A percentile compares a stretch with the other conserved stretches of the same genome.
Evolutionary conservation across 305 asterid genomes (phyloP).

Genomic region (Ajuga reptans): DNA sequence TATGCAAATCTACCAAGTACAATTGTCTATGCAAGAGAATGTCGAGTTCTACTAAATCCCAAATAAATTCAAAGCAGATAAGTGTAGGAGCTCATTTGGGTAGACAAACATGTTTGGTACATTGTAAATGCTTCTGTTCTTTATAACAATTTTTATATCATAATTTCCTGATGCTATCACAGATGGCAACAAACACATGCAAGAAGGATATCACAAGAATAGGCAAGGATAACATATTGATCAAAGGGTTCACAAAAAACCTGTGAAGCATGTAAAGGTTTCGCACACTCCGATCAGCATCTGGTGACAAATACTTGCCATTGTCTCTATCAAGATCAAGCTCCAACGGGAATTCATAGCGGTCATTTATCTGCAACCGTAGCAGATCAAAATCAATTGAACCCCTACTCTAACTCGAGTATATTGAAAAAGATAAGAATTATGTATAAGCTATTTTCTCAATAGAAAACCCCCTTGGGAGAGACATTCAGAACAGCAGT

Average conservation of each 20-base stretch:
- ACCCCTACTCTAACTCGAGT: constrained; percentile 3
- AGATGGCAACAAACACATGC: not conserved
- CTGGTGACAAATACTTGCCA: constrained; percentile 93
- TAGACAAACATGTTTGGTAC: too few relatives aligned
- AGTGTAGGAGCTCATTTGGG: too few relatives aligned
- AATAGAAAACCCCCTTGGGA: not conserved
- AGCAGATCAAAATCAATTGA: constrained; percentile 6
- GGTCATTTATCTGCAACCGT: constrained; percentile 79
- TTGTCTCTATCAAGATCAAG: constrained; percentile 91
- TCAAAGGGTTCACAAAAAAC: constrained; percentile 31
- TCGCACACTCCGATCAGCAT: constrained; percentile 86
- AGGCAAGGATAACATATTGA: not conserved
- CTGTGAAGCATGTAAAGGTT: constrained; percentile 92
- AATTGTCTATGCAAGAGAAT: too few relatives aligned
- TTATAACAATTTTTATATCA: not conserved
- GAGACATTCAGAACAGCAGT: constrained; percentile 7
- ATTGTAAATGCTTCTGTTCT: not conserved
- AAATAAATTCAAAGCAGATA: too few relatives aligned
- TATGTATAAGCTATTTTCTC: not conserved
- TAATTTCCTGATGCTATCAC: not conserved
- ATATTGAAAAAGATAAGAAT: not conserved
- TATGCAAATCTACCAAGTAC: too few relatives aligned
- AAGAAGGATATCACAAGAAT: constrained; percentile 1
- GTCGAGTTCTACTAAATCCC: too few relatives aligned
- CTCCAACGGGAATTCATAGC: constrained; percentile 94